phyloP scores from a whole-genome alignment of 208 protist genomes.

The Porcisia deanei region DNA sequence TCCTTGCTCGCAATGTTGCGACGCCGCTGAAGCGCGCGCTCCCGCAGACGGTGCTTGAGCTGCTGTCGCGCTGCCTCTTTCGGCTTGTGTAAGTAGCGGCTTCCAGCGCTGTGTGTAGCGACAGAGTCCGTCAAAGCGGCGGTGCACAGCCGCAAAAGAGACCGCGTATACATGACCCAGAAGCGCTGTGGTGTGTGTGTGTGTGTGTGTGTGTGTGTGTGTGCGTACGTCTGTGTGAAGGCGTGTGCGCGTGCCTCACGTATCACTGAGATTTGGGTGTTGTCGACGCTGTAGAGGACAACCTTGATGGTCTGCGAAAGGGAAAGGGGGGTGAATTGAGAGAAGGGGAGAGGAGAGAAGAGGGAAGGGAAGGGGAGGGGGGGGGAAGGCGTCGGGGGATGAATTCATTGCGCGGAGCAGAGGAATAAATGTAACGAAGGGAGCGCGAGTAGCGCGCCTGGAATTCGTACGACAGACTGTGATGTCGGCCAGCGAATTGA shows the following conservation, averaged over 20 bases:
- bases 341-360: neutral
- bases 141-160: constrained; percentile 7
- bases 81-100: constrained; percentile 52
- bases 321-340: no score
- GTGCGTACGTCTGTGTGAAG: neutral
- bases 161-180: constrained; percentile 8
- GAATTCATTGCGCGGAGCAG: no score
- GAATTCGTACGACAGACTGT: no score
- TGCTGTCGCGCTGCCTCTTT: constrained; percentile 32
- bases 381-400: no score
- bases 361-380: neutral
- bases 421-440: no score
- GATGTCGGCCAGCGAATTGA: no score
- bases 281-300: neutral
- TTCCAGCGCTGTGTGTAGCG: constrained; percentile 47
- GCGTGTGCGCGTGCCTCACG: neutral
- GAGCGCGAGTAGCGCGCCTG: no score
- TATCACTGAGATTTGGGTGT: neutral
- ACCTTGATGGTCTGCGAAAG: neutral
- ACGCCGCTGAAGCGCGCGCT: constrained; percentile 36
- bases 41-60: constrained; percentile 42
- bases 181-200: neutral
- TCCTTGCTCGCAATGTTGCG: constrained; percentile 54
- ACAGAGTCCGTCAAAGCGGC: constrained; percentile 47
- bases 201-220: neutral